These are phyloP conservation scores for Cardiospermum halicacabum DNA, from an alignment of 345 rosid genomes.

Conservation along the genomic window DNA sequence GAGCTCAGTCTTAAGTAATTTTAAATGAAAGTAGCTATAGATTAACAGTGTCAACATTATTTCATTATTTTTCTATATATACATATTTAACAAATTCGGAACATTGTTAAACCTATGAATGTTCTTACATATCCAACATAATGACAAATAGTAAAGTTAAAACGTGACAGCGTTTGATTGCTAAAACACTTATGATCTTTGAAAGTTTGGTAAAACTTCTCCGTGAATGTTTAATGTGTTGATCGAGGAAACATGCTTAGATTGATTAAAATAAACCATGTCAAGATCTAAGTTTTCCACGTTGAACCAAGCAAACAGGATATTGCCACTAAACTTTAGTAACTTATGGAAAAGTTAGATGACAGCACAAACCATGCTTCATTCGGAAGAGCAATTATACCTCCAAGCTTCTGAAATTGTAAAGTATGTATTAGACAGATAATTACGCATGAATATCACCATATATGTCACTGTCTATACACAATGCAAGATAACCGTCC, in stretches of 20 bases:
- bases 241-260: slow-evolving; percentile 98
- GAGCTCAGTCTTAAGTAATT: slow-evolving; percentile 91
- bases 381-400: slow-evolving; percentile 92
- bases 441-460: slow-evolving; percentile 10
- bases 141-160: slow-evolving; percentile 90
- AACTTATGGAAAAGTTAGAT: slow-evolving; percentile 2
- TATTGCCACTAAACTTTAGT: slow-evolving; percentile 1
- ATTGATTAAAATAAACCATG: slow-evolving; percentile 21
- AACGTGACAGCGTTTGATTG: slow-evolving; percentile 89
- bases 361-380: slow-evolving; percentile 81
- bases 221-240: slow-evolving; percentile 90
- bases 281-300: slow-evolving; percentile 20
- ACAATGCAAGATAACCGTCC: neutral
- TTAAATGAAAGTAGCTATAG: slow-evolving; percentile 20
- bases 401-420: slow-evolving; percentile 92
- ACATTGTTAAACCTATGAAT: slow-evolving; percentile 10
- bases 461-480: neutral
- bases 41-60: neutral
- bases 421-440: slow-evolving; percentile 23
- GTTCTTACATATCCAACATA: slow-evolving; percentile 94
- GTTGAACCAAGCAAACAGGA: neutral
- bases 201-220: slow-evolving; percentile 93
- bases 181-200: slow-evolving; percentile 75
- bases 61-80: slow-evolving; percentile 4
- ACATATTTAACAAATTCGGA: slow-evolving; percentile 3